Base-by-base conservation (phyloP, 441 rosid genomes). In the Cnidoscolus chayamansa region DNA sequence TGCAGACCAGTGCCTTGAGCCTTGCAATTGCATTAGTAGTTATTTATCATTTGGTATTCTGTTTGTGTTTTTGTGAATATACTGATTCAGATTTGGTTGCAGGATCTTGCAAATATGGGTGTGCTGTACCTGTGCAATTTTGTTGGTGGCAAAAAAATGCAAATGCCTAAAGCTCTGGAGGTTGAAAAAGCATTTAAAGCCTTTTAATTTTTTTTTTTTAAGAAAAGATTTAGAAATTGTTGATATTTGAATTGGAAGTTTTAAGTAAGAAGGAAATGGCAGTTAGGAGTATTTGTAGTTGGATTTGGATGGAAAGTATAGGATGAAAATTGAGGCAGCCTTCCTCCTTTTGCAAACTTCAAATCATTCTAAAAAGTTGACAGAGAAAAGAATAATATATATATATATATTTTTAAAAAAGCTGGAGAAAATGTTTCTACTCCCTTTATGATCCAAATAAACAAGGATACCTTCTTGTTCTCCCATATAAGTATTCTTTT, bases 91-190 rank as follows among this genome's bases (percentile, higher is more conserved):
- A 58, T 68, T 30, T 83, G 76, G 25, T 78, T 65, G 68, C 87
- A 96, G 98, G 89, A 93, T 84, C 69, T 89, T 77, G 87, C 97
- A 6, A 91, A 84, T 83, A 77, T 81, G 76, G 97, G 98, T 63
- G 81, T 96, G 69, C 67, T 78, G 72, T 86, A 86, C 84, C 83
- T 96, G 67, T 86, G 96, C 76, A 82, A 78, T 76, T 79, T 86
- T 78, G 87, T 86, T 73, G 85, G 85, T 12, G 95, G 97, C 56
- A 84, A 83, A 72, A 84, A 76, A 73, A 70, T 63, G 62, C 76
- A 82, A 69, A 77, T 86, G 83, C 89, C 94, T 1, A 88, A 89
- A 77, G 72, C 79, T 74, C 77, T 90, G 55, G 88, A 89, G 98
- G 98, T 93, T 70, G 65, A 77, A 74, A 65, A 62, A 61, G 47